Evolutionary conservation across 2,329 filamentous ascomycete genomes (phyloP), one percentile per base, ranked within the genome.

Genomic region (Magnaporthiopsis incrustans): DNA sequence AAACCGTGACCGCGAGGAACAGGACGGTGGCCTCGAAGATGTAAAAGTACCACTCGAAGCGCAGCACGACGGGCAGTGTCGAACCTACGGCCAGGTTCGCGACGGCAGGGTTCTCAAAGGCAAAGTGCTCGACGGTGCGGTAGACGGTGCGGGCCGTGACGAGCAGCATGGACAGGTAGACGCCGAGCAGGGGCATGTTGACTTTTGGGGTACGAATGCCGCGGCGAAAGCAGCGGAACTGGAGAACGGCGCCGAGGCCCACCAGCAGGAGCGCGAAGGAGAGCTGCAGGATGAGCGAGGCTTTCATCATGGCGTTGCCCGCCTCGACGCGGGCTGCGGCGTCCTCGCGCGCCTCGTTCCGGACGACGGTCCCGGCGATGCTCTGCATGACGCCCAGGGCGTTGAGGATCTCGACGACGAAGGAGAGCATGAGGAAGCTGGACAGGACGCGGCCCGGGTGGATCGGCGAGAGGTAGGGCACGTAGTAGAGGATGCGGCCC

Each of bases 401-500:
- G 67, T 81, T 81, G n/a, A 83, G 71, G 0, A 71, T 65, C 65
- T 84, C 82, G 63, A 85, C 76, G 0, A 82, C 25, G 0, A 66
- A 68, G 65, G 79, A 79, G 3, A 84, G 69, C 1, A 70, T 73
- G 15, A 79, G 79, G 65, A 85, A 84, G 6, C 73, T 79, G 3
- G 72, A 68, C 14, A 82, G 69, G 30, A 83, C 78, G n/a, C 73
- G 72, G 63, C 73, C 73, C 0, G 81, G 77, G 7, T 78, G 75
- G 12, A 84, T 70, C 0, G 85, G 85, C 0, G 85, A 77, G 64
- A 81, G 77, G 70, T 85, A 82, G 0, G 86, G 86, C 1, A 87
- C 77, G 71, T 88, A 89, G 73, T 82, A 82, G 56, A 89, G 77
- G 11, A 86, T 76, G 1, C 85, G 81, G 3, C 82, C 82, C 63